Evolutionary conservation across 1,284 basidiomycete species (phyloP).

Genomic region (Retiboletus flavoniger): DNA sequence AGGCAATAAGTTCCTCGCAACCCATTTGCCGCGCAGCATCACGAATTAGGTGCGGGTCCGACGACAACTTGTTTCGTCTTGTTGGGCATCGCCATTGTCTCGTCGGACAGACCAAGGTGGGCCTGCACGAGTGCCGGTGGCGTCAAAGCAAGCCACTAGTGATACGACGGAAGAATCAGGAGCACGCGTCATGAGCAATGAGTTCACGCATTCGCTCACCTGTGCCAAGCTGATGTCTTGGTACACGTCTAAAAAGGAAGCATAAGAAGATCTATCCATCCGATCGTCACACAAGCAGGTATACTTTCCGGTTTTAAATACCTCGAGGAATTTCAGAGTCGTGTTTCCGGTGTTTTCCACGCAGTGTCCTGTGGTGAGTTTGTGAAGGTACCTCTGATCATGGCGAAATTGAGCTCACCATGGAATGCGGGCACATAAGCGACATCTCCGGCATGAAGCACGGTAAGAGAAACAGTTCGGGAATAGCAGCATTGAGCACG

Average conservation of each 20-base stretch:
- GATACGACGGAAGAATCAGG: neutral
- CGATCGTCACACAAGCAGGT: too few species aligned
- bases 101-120: conserved; percentile 45
- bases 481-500: neutral
- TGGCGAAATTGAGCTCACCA: conserved; percentile 30
- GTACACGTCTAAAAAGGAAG: conserved; percentile 31
- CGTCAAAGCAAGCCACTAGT: conserved; percentile 52
- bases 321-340: conserved; percentile 56
- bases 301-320: conserved; percentile 52
- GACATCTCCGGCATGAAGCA: conserved; percentile 51
- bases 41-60: conserved; percentile 15
- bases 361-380: conserved; percentile 49
- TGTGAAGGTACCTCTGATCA: neutral
- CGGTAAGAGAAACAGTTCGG: neutral
- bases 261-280: neutral
- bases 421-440: conserved; percentile 50
- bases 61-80: conserved; percentile 35
- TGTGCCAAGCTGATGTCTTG: conserved; percentile 64
- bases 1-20: neutral
- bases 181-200: neutral
- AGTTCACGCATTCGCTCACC: conserved; percentile 46
- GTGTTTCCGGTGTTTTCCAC: conserved; percentile 64
- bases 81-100: conserved; percentile 38
- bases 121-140: conserved; percentile 51
- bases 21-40: neutral